A percentile compares a stretch with the other conserved stretches of the same genome.
These are phyloP conservation scores for Sherardia arvensis DNA, from an alignment of 257 asterid species.

Conservation along the genomic window DNA sequence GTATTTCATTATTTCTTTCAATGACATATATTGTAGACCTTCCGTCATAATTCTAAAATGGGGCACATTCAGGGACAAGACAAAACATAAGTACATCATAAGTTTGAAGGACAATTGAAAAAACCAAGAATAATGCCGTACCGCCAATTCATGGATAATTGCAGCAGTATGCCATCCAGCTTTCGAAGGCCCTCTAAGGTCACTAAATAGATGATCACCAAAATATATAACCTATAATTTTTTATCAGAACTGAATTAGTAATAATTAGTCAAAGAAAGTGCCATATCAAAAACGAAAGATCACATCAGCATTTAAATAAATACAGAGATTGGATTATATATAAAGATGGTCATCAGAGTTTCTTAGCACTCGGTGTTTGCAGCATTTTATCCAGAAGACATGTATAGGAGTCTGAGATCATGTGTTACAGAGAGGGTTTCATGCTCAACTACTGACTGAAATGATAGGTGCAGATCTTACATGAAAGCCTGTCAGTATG, in stretches of 20 bases:
- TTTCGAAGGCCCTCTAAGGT: constrained; percentile 94
- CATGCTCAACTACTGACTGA: not conserved
- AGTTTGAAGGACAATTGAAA: not conserved
- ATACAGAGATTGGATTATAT: not conserved
- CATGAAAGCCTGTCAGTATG: not conserved
- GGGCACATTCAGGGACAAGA: not conserved
- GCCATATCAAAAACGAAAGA: constrained; percentile 3
- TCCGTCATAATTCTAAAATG: not conserved
- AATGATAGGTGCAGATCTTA: not conserved
- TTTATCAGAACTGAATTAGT: constrained; percentile 3
- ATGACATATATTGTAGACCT: not conserved
- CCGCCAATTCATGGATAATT: constrained; percentile 87
- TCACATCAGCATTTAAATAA: no score
- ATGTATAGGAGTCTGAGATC: not conserved
- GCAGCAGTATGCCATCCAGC: constrained; percentile 99
- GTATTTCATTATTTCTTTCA: no score
- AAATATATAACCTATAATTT: constrained; percentile 78
- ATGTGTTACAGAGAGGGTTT: not conserved
- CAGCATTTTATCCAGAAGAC: not conserved
- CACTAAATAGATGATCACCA: constrained; percentile 97
- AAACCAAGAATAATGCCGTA: constrained; percentile 16
- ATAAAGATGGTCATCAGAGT: not conserved
- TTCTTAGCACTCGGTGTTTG: not conserved
- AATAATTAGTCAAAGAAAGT: not conserved
- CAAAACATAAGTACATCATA: not conserved